phyloP scores from a whole-genome alignment of 202 grass and related monocot species.

The Bolboschoenoplectus hybrid region DNA sequence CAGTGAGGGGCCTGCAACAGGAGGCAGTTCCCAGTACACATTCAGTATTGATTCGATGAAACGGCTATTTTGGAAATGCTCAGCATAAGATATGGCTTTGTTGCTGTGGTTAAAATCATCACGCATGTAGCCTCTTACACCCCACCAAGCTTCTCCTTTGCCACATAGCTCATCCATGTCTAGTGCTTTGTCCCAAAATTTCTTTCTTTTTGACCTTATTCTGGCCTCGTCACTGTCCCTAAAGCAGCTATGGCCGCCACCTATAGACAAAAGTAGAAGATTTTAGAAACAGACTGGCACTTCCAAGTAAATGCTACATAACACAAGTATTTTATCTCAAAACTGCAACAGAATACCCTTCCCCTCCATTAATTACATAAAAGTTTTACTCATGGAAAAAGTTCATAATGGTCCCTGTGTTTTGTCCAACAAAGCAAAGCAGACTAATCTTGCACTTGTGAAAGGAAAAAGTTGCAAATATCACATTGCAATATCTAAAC shows the following conservation, averaged over 20 bases:
- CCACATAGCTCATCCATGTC: slow-evolving; percentile 74
- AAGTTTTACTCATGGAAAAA: background rate
- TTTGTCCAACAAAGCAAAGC: background rate
- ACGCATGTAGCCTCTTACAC: slow-evolving; percentile 67
- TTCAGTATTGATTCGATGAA: slow-evolving; percentile 75
- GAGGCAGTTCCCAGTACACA: slow-evolving; percentile 89
- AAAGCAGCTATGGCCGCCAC: slow-evolving; percentile 92
- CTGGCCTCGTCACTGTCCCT: slow-evolving; percentile 80
- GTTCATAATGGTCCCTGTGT: background rate
- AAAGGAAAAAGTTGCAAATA: background rate
- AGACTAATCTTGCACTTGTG: background rate
- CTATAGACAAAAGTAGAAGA: slow-evolving; percentile 41
- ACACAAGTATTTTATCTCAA: background rate
- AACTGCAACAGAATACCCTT: slow-evolving; percentile 24
- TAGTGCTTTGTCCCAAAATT: slow-evolving; percentile 78
- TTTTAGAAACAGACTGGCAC: background rate
- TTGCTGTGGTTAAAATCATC: slow-evolving; percentile 89
- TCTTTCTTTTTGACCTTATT: slow-evolving; percentile 63
- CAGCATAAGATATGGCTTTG: slow-evolving; percentile 60
- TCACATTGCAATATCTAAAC: background rate
- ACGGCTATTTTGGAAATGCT: slow-evolving; percentile 86
- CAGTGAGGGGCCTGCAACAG: slow-evolving; percentile 85
- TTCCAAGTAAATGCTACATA: background rate
- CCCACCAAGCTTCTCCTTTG: slow-evolving; percentile 84
- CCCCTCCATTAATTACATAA: background rate